Base-by-base conservation (phyloP, 345 rosid genomes). In the Salix brachista region DNA sequence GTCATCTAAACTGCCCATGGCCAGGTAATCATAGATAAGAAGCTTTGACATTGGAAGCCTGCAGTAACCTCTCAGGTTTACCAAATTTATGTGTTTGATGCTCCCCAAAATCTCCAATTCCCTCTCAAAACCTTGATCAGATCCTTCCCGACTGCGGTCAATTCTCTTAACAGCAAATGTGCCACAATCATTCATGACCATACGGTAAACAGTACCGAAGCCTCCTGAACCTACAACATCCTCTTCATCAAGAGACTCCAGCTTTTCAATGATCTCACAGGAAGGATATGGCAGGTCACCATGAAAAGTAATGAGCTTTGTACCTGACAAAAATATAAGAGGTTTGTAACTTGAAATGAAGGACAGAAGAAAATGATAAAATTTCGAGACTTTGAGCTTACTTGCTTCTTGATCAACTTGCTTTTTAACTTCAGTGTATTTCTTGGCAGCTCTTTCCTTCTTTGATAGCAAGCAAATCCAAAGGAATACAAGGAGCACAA, bases 131-230 rank as follows among this genome's bases (percentile, higher is more conserved):
- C 87, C 96, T 87, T 89, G 91, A 86, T 95, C 97, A 79, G 94
- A 93, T 76, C 99, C 99, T 84, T 93, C 89, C 26, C 96, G 87
- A 71, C 90, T 84, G 60, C 94, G 84, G 70, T 95, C 99, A 80
- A 95, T 88, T 78, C 90, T 88, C 80, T 95, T 95, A 67, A 95
- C 99, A 67, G 99, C 99, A 90, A 93, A 95, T 25, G 97, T 93
- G 77, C 97, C 97, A 84, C 96, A 91, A 84, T 95, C 97, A 70
- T 93, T 95, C 99, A 93, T 95, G 67, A 95, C 97, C 99, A 95
- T 95, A 34, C 99, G 86, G 75, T 91, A 95, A 5, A 95, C 99
- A 13, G 90, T 95, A 68, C 99, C 99, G 80, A 88, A 95, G n/a
- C 99, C 99, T 78, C 99, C 97, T 0, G 99, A 91, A 26, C 99